Evolutionary conservation across 148 eudicot species (phyloP).

Genomic region (Dianthus caryophyllus): DNA sequence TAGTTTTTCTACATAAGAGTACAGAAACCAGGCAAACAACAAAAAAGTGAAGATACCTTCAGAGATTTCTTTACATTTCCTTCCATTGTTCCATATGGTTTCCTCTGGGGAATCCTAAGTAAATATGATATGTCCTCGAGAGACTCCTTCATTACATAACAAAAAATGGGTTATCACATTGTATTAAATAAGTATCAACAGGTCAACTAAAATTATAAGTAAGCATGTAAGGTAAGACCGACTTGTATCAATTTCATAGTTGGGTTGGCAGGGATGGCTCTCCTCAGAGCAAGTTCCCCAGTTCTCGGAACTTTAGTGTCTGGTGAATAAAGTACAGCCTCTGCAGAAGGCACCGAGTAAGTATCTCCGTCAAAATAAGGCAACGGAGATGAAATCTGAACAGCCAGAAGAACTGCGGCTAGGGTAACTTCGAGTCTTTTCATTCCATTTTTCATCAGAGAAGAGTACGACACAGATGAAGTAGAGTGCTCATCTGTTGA

Average conservation of each 20-base stretch:
- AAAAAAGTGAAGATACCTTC: slow-evolving; percentile 50
- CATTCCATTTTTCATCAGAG: slow-evolving; percentile 33
- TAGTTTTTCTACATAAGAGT: neutral
- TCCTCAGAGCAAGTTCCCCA: slow-evolving; percentile 87
- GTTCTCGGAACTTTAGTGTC: slow-evolving; percentile 97
- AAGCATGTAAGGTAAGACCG: neutral
- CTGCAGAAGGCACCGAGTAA: slow-evolving; percentile 46
- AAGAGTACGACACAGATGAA: slow-evolving; percentile 18
- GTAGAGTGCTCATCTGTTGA: slow-evolving; percentile 24
- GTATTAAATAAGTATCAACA: neutral
- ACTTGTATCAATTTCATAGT: slow-evolving; percentile 95
- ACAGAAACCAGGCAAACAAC: neutral
- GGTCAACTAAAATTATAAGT: neutral
- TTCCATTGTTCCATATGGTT: slow-evolving; percentile 97
- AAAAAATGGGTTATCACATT: neutral
- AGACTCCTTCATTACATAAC: slow-evolving; percentile 48
- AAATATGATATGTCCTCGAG: slow-evolving; percentile 89
- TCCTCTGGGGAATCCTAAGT: slow-evolving; percentile 95
- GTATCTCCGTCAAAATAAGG: slow-evolving; percentile 40
- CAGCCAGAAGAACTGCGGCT: slow-evolving; percentile 40
- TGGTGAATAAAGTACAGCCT: slow-evolving; percentile 92
- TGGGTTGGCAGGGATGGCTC: slow-evolving; percentile 89
- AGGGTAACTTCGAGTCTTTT: slow-evolving; percentile 43
- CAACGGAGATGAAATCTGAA: slow-evolving; percentile 54
- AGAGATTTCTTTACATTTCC: slow-evolving; percentile 90